These are phyloP conservation scores for Baeospora myosura DNA, from an alignment of 1,284 basidiomycete genomes.

Conservation along the genomic window DNA sequence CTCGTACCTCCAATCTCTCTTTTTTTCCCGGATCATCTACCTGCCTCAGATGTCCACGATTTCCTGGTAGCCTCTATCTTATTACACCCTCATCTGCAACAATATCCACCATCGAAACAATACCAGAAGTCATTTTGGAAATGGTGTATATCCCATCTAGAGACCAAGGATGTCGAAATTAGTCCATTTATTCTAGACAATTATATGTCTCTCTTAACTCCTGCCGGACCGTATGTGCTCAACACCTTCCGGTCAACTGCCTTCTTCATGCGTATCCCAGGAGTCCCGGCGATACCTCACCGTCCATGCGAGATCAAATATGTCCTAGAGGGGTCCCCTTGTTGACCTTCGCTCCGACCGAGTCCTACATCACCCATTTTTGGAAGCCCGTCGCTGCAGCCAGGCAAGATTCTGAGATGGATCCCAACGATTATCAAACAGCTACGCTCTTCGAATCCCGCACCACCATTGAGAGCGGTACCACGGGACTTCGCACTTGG, in stretches of 20 bases:
- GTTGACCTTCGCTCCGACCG: constrained; percentile 28
- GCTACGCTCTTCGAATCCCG: constrained; percentile 65
- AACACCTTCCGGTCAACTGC: background rate
- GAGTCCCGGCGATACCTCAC: too few species aligned
- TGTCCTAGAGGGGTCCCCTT: constrained; percentile 21
- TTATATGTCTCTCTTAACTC: constrained; percentile 40
- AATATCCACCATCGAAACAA: constrained; percentile 51
- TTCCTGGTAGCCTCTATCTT: constrained; percentile 50
- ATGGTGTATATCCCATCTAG: constrained; percentile 50
- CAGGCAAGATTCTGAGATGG: constrained; percentile 10
- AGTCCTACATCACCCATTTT: constrained; percentile 61
- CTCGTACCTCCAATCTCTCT: constrained; percentile 38
- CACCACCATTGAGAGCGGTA: constrained; percentile 63
- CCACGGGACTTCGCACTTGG: constrained; percentile 75
- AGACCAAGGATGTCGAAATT: constrained; percentile 52
- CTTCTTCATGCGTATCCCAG: too few species aligned
- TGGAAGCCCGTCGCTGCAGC: constrained; percentile 30
- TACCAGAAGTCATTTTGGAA: constrained; percentile 69
- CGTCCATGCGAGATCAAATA: constrained; percentile 16
- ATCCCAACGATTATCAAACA: constrained; percentile 26
- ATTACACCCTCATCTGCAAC: constrained; percentile 39
- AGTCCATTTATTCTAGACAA: constrained; percentile 56
- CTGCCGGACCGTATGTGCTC: constrained; percentile 28
- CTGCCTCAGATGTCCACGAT: constrained; percentile 34
- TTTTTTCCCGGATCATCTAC: constrained; percentile 27